Percentiles rank a stretch among this genome's conserved stretches.
Conservation (phyloP, 768 basidiomycete species). For the Trametes elegans region DNA sequence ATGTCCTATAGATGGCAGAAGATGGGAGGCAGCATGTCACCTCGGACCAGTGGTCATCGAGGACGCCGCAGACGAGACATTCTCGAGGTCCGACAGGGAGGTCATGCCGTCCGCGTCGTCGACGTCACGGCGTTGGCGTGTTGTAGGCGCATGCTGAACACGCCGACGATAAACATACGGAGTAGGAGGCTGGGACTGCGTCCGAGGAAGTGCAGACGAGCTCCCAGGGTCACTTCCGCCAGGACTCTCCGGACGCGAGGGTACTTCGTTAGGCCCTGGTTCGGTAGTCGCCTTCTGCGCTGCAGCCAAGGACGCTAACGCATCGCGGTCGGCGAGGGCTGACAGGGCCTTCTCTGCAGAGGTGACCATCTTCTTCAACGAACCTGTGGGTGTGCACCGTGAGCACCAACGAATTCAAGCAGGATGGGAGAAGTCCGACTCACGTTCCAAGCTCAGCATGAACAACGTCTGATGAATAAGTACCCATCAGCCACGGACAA, state of each 20-base stretch:
- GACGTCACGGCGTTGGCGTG: not conserved
- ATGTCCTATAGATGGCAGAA: not conserved
- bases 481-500: no score
- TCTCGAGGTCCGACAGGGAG: not conserved
- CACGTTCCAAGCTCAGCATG: conserved; percentile 47
- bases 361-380: conserved; percentile 17
- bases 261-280: not conserved
- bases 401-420: no score
- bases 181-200: not conserved
- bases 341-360: conserved; percentile 21
- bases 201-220: not conserved
- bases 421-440: conserved; percentile 15
- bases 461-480: conserved; percentile 44
- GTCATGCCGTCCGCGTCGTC: not conserved
- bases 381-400: not conserved
- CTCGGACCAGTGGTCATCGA: not conserved
- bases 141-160: not conserved
- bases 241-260: not conserved
- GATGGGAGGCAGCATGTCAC: not conserved
- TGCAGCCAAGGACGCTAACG: conserved; percentile 2
- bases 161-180: not conserved
- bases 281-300: not conserved
- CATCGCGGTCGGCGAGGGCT: conserved; percentile 21
- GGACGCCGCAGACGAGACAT: not conserved
- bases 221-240: not conserved